Evolutionary conservation across 495 filamentous ascomycete species (phyloP).

Genomic region (Saxophila tyrrhenica): DNA sequence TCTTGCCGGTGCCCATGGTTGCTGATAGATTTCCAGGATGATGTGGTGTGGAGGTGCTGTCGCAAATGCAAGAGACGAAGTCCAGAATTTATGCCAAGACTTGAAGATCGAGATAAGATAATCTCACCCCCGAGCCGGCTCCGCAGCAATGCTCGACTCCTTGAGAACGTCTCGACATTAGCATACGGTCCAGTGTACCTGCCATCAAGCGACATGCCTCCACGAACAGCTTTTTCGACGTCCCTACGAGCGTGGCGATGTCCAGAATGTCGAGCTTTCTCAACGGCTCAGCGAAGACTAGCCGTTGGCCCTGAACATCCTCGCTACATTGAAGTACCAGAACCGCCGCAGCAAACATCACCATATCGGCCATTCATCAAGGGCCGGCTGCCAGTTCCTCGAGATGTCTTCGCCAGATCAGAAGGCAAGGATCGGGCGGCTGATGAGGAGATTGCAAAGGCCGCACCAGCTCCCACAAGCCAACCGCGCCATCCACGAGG

Average conservation of each 20-base stretch:
- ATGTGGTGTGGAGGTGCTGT: not conserved
- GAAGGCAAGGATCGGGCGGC: conserved; percentile 37
- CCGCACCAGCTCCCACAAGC: conserved; percentile 29
- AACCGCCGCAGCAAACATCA: conserved; percentile 38
- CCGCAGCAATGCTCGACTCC: not conserved
- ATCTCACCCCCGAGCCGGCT: not conserved
- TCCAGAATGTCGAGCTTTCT: conserved; percentile 32
- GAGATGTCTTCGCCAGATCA: conserved; percentile 48
- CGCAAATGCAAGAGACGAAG: not conserved
- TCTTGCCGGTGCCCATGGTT: conserved; percentile 90
- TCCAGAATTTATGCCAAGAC: not conserved
- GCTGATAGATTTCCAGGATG: conserved; percentile 8
- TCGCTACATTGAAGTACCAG: conserved; percentile 61
- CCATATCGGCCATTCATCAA: conserved; percentile 43
- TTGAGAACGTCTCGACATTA: not conserved
- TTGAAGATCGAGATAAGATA: not conserved
- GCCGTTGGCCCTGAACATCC: conserved; percentile 55
- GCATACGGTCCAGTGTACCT: not conserved
- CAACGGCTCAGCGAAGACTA: conserved; percentile 26
- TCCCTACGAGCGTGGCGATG: conserved; percentile 8
- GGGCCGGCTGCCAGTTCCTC: conserved; percentile 60
- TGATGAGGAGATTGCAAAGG: conserved; percentile 35
- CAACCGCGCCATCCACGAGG: not conserved
- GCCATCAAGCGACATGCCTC: conserved; percentile 7
- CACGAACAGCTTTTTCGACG: conserved; percentile 1